phyloP scores from a whole-genome alignment of 176 grass and related monocot genomes.

The Chloris gayana region DNA sequence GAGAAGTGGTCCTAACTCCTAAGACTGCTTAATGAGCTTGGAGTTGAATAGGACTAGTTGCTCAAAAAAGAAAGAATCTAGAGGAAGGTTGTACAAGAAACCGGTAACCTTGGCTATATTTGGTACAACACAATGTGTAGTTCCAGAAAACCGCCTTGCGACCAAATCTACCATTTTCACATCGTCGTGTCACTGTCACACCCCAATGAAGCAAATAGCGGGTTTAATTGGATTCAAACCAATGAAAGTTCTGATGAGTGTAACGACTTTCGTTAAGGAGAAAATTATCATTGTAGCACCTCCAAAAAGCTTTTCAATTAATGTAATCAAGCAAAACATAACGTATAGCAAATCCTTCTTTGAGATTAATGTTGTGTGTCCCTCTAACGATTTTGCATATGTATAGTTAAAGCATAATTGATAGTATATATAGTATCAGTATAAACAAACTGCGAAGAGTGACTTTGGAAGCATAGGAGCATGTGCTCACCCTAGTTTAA shows the following conservation, averaged over 20 bases:
- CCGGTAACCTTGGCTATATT: not conserved
- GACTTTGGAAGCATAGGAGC: too few species aligned
- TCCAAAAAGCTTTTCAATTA: not conserved
- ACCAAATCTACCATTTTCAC: not conserved
- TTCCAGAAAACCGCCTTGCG: not conserved
- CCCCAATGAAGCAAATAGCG: not conserved
- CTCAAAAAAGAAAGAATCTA: slow-evolving; percentile 23
- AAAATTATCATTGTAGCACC: not conserved
- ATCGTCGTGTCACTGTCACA: not conserved
- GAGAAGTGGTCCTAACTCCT: slow-evolving; percentile 18
- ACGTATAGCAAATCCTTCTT: too few species aligned
- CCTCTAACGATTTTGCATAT: not conserved
- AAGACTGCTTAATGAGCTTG: not conserved
- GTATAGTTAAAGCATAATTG: not conserved
- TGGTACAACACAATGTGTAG: not conserved
- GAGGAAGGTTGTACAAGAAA: not conserved
- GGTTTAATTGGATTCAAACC: not conserved
- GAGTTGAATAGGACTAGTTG: slow-evolving; percentile 18
- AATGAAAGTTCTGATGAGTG: not conserved
- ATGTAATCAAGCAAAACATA: too few species aligned
- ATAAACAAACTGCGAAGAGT: too few species aligned
- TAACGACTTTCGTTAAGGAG: not conserved
- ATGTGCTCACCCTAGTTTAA: too few species aligned
- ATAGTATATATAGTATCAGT: not conserved
- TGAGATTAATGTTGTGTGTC: too few species aligned